Base-by-base conservation (phyloP, 176 grass and related monocot species). In the Rhynchospora tenuis region DNA sequence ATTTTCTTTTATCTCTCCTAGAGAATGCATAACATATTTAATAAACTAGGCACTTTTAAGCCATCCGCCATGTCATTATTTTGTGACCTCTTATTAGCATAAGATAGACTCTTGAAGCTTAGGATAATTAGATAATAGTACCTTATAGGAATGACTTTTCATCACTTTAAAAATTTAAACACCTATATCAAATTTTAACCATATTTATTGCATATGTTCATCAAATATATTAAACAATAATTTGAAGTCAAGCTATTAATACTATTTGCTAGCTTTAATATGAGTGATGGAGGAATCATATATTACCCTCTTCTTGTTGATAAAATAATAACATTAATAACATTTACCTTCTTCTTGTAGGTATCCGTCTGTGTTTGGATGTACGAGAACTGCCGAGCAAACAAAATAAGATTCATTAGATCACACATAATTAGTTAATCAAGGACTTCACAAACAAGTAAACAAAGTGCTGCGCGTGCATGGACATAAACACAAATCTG, bases 341-440 rank as follows among this genome's bases (percentile, higher is more conserved):
- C n/a, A n/a, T n/a, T 88, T 85, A 93, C 96, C 96, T 99, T 99
- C 81, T 99, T 99, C 84, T 93, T 95, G 71, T 89, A 95, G 65
- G 96, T 99, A 12, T 95, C 93, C 27, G 93, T 99, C 83, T 95
- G 89, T 29, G 96, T 95, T 61, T 10, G 78, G 86, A 99, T 93
- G 82, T 93, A 85, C 78, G 94, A 90, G 84, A 93, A 95, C 93
- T 99, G 91, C 83, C 84, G 69, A 78, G 29, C 68, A 84, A 84
- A 56, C 16, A 43, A 33, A 22, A 61, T 2, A 9, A 17, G 14
- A 81, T 78, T 7, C 52, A 79, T 56, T 3, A 54, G 73, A 38
- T 7, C 22, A 76, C 24, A 27, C 13, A 74, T 1, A 29, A n/a
- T n/a, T n/a, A 55, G 15, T 55, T 54, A 9, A 76, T 24, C 14